Base-by-base conservation (phyloP, 108 stramenopile species). In the Discostella stelligeroides region DNA sequence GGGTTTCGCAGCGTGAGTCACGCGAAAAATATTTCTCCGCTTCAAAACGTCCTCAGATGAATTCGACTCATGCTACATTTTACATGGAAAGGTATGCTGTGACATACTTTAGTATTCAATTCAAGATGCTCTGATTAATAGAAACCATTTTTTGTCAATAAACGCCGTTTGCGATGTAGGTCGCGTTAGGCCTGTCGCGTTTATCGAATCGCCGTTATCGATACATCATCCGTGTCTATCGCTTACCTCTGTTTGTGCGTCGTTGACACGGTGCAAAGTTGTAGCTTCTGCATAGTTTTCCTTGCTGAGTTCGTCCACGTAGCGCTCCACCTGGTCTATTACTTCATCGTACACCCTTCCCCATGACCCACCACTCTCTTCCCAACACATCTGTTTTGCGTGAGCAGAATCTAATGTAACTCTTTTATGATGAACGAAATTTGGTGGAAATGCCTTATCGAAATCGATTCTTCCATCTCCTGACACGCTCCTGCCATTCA, bases 311-410 rank as follows among this genome's bases (percentile, higher is more conserved):
- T 55, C 5, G 38, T 47, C 18, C 62, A 65, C 63, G 39, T 66
- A 78, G 25, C 58, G 40, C 18, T 46, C 70, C 12, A 60, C 60
- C 65, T 82, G 81, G 24, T 77, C 63, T 12, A 63, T 58, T n/a
- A 84, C 81, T 65, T 84, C 72, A 10, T 56, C 11, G 61, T 55
- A 75, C n/a, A 84, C 46, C 20, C 24, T 74, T 2, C 72, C 72
- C 17, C 76, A 70, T 40, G 48, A 53, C 0, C 83, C 83, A 2
- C 77, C 76, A 38, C 56, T 65, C 27, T 84, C 80, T 53, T 84
- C 83, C 83, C 83, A 82, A 50, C 80, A 82, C 72, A 84, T 82
- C 59, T 84, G 83, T 50, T 82, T 82, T 7, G 83, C 72, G 60
- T 84, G 83, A 45, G 75, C 49, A 24, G 81, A 82, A 55, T 64